Evolutionary conservation across 1,284 basidiomycete genomes (phyloP).

Genomic region (Vanrija sp.): DNA sequence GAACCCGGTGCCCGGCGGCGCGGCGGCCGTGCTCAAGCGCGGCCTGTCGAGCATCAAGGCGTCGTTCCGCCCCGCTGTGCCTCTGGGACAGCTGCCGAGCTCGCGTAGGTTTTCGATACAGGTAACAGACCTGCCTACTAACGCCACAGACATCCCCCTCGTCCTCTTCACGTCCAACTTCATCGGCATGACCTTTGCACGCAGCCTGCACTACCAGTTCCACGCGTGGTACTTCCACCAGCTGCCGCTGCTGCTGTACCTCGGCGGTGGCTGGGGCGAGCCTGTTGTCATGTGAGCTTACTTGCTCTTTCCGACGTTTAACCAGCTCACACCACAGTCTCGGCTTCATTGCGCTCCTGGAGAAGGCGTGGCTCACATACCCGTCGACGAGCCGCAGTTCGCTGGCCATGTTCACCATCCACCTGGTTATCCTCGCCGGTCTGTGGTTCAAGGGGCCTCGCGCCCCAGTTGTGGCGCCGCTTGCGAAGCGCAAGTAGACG

Average conservation of each 20-base stretch:
- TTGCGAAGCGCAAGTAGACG: too few relatives aligned
- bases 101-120: slow-evolving; percentile 38
- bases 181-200: slow-evolving; percentile 84
- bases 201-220: slow-evolving; percentile 98
- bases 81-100: slow-evolving; percentile 10
- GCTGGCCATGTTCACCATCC: slow-evolving; percentile 57
- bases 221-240: slow-evolving; percentile 97
- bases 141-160: slow-evolving; percentile 66
- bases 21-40: slow-evolving; percentile 56
- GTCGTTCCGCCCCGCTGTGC: slow-evolving; percentile 14
- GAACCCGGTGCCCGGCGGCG: slow-evolving; percentile 64
- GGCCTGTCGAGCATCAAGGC: slow-evolving; percentile 51
- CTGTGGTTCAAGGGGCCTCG: slow-evolving; percentile 36
- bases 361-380: slow-evolving; percentile 83
- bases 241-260: slow-evolving; percentile 68
- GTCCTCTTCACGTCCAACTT: slow-evolving; percentile 87
- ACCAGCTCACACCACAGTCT: slow-evolving; percentile 55
- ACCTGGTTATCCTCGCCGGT: slow-evolving; percentile 61
- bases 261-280: slow-evolving; percentile 29
- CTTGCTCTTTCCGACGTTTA: not conserved
- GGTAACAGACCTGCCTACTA: too few relatives aligned
- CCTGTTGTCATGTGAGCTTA: slow-evolving; percentile 23
- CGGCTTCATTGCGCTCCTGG: slow-evolving; percentile 60
- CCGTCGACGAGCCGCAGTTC: slow-evolving; percentile 76
- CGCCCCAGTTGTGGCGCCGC: too few relatives aligned